Conservation (phyloP, 2,329 filamentous ascomycete genomes). For the Cryphonectria parasitica region DNA sequence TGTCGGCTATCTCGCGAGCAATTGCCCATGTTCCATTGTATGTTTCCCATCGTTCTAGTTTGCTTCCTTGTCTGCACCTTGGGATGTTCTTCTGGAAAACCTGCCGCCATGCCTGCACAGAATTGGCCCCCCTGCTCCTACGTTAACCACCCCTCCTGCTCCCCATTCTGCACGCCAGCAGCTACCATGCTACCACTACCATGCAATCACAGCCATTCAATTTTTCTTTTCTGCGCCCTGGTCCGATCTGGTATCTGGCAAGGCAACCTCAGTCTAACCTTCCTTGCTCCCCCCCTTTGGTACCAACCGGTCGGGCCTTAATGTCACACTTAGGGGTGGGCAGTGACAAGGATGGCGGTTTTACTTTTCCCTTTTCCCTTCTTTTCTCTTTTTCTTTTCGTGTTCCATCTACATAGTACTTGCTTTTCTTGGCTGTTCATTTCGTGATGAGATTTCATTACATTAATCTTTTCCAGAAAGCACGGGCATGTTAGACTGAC, state of each 20-base stretch:
- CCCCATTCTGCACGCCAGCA: not conserved
- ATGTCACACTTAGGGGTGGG: not conserved
- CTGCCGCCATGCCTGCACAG: too few relatives aligned
- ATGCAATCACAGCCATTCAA: not conserved
- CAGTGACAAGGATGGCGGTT: too few relatives aligned
- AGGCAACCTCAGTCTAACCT: not conserved
- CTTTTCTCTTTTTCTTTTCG: not conserved
- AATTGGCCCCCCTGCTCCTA: not conserved
- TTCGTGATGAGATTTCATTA: not conserved
- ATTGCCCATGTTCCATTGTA: not conserved
- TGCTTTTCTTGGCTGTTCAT: not conserved
- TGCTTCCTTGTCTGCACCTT: not conserved
- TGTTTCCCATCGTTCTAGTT: not conserved
- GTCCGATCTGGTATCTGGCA: not conserved
- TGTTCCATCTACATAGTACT: not conserved
- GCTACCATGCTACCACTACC: not conserved
- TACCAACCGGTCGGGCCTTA: not conserved
- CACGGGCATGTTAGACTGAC: not conserved
- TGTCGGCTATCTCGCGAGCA: conserved; percentile 3
- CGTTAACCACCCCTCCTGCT: not conserved
- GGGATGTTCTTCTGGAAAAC: not conserved
- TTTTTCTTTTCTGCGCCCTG: not conserved
- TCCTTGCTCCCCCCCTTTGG: not conserved
- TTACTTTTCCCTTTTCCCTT: not conserved
- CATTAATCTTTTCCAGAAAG: not conserved